Evolutionary conservation across 1,139 yeast species (phyloP), one percentile per base, ranked within the genome.

Genomic region (Sugiyamaella novakii): DNA sequence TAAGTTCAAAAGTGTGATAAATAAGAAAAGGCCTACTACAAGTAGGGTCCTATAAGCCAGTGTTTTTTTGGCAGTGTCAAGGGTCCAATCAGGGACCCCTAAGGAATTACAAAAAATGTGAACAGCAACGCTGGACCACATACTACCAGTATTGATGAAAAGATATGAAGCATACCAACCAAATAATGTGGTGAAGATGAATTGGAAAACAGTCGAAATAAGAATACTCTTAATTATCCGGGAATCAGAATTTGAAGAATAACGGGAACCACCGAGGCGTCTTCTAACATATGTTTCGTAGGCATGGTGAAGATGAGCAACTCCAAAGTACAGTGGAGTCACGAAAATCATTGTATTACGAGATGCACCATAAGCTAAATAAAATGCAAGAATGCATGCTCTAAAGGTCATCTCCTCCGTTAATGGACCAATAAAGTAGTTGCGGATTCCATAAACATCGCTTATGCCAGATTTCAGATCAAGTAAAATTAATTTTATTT

Each of bases 241-340:
- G 3, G 35, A 28, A n/a, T 39, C 30, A 7, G n/a, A 4, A 10
- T 27, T 17, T n/a, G n/a, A n/a, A 22, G 5, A 5, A 22, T 6
- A 5, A 5, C 8, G 25, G 18, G 18, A 6, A 17, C 7, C 28
- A 33, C 41, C 33, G 11, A 31, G 30, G 25, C 27, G 17, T 39
- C 28, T 35, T 49, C 30, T 18, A 8, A 65, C 59, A 53, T 72
- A 73, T 47, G 79, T 60, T 52, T 82, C 87, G 57, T 75, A 76
- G 1, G 83, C 95, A 66, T 92, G 98, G 64, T 92, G 96, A 15
- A 86, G 52, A 67, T 92, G 99, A 0, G 98, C 97, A n/a, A 87
- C 62, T 1, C 96, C 96, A 70, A 92, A 92, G 55, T 83, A 76
- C 17, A 83, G 61, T 0, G 97, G 96, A 1, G 91, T 61, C 2